Conservation (phyloP, 2,329 filamentous ascomycete genomes). For the Cercospora sp. region DNA sequence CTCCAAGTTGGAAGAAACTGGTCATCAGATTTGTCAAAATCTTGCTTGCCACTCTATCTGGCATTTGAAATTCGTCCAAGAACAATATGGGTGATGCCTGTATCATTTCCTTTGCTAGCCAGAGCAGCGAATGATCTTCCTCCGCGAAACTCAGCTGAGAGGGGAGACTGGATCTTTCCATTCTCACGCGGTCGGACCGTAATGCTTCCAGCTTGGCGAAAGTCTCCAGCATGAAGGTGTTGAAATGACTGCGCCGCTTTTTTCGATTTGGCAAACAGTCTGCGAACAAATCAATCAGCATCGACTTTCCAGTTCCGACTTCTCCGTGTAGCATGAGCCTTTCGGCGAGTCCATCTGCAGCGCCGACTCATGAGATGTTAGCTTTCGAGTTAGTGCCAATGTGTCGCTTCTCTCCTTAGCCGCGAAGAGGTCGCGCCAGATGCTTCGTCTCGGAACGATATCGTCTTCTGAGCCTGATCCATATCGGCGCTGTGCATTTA, state of each 20-base stretch:
- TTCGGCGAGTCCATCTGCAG: constrained; percentile 70
- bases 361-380: constrained; percentile 71
- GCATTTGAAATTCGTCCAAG: constrained; percentile 80
- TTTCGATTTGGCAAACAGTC: constrained; percentile 71
- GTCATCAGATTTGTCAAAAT: constrained; percentile 78
- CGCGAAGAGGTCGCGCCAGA: constrained; percentile 56
- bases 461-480: neutral
- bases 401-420: constrained; percentile 55
- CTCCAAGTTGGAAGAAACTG: constrained; percentile 77
- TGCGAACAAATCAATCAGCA: constrained; percentile 81
- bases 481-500: constrained; percentile 38
- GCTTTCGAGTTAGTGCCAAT: constrained; percentile 66
- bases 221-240: constrained; percentile 80
- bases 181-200: constrained; percentile 45
- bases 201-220: constrained; percentile 70
- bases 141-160: constrained; percentile 28
- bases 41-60: constrained; percentile 74
- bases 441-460: constrained; percentile 22
- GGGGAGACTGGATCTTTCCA: constrained; percentile 9
- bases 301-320: constrained; percentile 80
- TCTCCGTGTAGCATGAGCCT: constrained; percentile 78
- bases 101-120: constrained; percentile 74
- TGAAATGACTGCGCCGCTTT: constrained; percentile 79
- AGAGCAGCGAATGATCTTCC: constrained; percentile 69
- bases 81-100: constrained; percentile 75